A percentile compares a stretch with the other conserved stretches of the same genome.
Conservation (phyloP, 2,329 filamentous ascomycete genomes). For the Talaromyces sp. region DNA sequence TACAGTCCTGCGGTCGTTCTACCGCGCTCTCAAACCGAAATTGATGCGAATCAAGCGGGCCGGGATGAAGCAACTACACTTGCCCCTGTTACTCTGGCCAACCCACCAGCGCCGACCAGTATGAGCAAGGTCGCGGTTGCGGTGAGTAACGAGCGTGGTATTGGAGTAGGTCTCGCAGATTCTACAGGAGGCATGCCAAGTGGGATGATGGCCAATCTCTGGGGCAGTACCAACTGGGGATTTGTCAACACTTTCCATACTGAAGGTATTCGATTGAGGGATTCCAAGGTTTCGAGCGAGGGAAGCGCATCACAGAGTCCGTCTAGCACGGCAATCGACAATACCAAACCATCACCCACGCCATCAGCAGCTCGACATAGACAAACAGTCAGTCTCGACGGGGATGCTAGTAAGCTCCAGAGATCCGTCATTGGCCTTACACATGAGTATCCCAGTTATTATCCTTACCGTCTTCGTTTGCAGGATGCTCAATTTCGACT, state of each 20-base stretch:
- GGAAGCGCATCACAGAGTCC: slow-evolving; percentile 20
- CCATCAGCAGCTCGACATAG: slow-evolving; percentile 44
- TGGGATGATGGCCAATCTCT: slow-evolving; percentile 86
- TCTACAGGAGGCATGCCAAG: slow-evolving; percentile 70
- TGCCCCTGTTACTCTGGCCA: slow-evolving; percentile 77
- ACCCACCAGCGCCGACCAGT: slow-evolving; percentile 76
- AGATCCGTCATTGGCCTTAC: slow-evolving; percentile 32
- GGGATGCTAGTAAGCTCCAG: slow-evolving; percentile 36
- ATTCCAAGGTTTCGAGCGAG: slow-evolving; percentile 25
- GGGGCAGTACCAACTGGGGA: slow-evolving; percentile 84
- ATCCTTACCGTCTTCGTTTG: slow-evolving; percentile 74
- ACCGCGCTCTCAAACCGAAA: slow-evolving; percentile 36
- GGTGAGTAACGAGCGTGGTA: slow-evolving; percentile 70
- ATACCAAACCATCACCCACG: slow-evolving; percentile 27
- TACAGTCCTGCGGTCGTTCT: slow-evolving; percentile 48
- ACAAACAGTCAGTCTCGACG: slow-evolving; percentile 56
- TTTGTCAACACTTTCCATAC: slow-evolving; percentile 60
- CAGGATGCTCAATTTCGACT: slow-evolving; percentile 93
- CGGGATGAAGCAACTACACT: slow-evolving; percentile 55
- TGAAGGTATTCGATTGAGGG: slow-evolving; percentile 45
- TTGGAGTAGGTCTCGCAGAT: slow-evolving; percentile 59
- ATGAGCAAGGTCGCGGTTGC: slow-evolving; percentile 82
- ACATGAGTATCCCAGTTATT: slow-evolving; percentile 65
- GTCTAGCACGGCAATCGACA: slow-evolving; percentile 25
- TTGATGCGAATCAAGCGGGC: slow-evolving; percentile 31